phyloP scores from a whole-genome alignment of 495 filamentous ascomycete species.

The Talaromyces nanjingensis region DNA sequence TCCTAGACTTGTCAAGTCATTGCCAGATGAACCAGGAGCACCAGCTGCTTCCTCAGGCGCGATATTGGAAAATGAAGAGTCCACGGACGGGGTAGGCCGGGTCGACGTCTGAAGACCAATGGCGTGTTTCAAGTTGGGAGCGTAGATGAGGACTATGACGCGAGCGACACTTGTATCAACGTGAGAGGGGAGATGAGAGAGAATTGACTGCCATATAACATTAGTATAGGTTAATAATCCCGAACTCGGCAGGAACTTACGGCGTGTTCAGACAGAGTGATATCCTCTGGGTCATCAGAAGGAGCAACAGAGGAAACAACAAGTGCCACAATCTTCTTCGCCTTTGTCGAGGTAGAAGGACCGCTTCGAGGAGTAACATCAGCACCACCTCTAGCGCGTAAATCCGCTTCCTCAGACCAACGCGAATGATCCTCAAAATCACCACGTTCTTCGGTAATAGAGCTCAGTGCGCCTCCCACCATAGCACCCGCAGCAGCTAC shows the following conservation, averaged over 20 bases:
- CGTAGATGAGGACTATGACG: constrained; percentile 83
- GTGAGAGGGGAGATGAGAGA: constrained; percentile 76
- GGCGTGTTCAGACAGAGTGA: constrained; percentile 59
- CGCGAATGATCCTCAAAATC: constrained; percentile 76
- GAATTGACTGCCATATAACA: constrained; percentile 57
- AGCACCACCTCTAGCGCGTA: constrained; percentile 29
- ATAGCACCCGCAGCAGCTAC: constrained; percentile 77
- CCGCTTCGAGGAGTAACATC: constrained; percentile 18
- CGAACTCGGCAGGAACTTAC: constrained; percentile 42
- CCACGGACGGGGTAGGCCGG: constrained; percentile 53
- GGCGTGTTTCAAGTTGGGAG: constrained; percentile 66
- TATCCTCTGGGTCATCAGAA: constrained; percentile 54
- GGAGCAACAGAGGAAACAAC: constrained; percentile 72
- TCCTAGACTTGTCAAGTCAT: constrained; percentile 40
- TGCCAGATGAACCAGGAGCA: constrained; percentile 55
- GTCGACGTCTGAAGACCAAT: constrained; percentile 30
- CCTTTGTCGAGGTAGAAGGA: constrained; percentile 16
- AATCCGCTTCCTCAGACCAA: constrained; percentile 75
- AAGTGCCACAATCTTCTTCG: constrained; percentile 71
- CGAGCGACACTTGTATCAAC: constrained; percentile 60
- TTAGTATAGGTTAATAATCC: neutral
- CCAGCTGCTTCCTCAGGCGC: constrained; percentile 66
- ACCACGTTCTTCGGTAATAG: constrained; percentile 75
- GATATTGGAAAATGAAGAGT: constrained; percentile 85
- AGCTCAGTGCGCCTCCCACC: constrained; percentile 69